Evolutionary conservation across 345 rosid genomes (phyloP).

Genomic region (Limnanthes douglasii): DNA sequence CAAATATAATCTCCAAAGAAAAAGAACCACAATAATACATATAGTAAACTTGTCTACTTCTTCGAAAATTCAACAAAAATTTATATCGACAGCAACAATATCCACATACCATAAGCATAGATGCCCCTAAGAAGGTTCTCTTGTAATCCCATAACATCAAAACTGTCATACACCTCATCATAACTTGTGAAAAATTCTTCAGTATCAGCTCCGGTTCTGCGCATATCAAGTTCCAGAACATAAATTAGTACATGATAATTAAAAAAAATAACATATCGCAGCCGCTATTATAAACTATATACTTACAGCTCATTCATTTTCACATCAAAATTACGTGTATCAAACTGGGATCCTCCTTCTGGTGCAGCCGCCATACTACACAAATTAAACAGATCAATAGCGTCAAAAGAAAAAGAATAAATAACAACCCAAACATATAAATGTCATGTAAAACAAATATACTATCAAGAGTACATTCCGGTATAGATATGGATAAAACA

Average conservation of each 20-base stretch:
- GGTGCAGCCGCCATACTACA: constrained; percentile 53
- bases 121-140: constrained; percentile 85
- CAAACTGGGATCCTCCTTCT: constrained; percentile 59
- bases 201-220: constrained; percentile 39
- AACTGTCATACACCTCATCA: constrained; percentile 58
- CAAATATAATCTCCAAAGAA: not conserved
- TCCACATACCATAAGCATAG: constrained; percentile 49
- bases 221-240: not conserved
- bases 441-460: not conserved
- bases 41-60: not conserved
- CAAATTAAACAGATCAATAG: not conserved
- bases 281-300: not conserved
- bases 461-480: too few relatives aligned
- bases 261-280: not conserved
- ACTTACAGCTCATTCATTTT: constrained; percentile 54
- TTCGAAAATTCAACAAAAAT: not conserved
- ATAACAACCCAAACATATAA: not conserved
- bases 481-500: too few relatives aligned
- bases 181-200: constrained; percentile 61
- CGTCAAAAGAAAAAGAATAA: not conserved
- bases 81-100: too few relatives aligned
- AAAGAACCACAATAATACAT: not conserved
- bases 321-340: constrained; percentile 50
- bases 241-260: not conserved
- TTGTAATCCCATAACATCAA: constrained; percentile 65